Conservation (phyloP, 495 filamentous ascomycete species). For the Xylaria cubensis region DNA sequence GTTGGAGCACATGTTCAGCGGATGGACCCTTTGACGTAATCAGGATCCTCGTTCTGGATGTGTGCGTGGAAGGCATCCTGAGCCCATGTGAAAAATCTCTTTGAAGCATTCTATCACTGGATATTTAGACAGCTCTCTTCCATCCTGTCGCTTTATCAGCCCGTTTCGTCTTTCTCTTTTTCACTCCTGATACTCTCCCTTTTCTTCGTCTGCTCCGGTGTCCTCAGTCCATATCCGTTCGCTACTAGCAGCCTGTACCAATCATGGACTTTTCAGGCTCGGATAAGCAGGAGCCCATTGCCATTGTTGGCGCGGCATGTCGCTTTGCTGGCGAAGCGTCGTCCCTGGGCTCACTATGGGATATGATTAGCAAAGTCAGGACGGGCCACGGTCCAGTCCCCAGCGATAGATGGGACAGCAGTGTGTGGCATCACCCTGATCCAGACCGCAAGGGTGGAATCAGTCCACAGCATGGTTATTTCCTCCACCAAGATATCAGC, state of each 20-base stretch:
- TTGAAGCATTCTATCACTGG: background rate
- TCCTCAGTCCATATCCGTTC: background rate
- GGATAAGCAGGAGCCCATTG: conserved; percentile 37
- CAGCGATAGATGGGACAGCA: conserved; percentile 65
- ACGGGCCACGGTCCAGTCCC: conserved; percentile 55
- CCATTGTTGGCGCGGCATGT: conserved; percentile 52
- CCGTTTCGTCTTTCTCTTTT: background rate
- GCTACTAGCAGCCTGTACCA: background rate
- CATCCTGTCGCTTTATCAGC: background rate
- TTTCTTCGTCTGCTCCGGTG: background rate
- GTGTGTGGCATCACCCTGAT: conserved; percentile 70
- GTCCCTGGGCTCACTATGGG: conserved; percentile 47
- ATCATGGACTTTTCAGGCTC: background rate
- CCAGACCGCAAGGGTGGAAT: conserved; percentile 43
- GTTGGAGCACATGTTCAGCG: background rate
- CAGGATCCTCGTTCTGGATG: background rate
- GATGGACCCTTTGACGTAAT: too few relatives aligned
- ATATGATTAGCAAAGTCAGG: conserved; percentile 44
- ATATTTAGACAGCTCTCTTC: background rate
- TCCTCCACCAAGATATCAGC: conserved; percentile 54
- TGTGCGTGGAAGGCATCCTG: background rate
- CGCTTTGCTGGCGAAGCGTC: conserved; percentile 53
- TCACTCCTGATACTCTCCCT: background rate
- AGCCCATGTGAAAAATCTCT: background rate
- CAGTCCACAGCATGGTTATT: conserved; percentile 54